Evolutionary conservation across 2,329 filamentous ascomycete species (phyloP).

Genomic region (Fusarium pseudocircinatum): DNA sequence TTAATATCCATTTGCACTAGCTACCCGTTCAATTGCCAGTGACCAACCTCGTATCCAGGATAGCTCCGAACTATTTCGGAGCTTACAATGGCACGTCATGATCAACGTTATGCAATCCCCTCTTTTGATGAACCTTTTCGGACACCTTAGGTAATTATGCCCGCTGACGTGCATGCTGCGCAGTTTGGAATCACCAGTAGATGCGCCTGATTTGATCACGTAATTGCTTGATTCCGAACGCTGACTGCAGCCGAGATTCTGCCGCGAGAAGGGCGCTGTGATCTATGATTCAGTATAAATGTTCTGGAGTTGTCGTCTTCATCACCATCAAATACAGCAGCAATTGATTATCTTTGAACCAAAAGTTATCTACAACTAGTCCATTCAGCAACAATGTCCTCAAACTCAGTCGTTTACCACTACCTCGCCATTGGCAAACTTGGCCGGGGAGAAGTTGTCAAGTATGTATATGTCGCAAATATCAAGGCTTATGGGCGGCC

Average conservation of each 20-base stretch:
- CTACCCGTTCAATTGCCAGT: background rate
- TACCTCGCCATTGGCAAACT: slow-evolving; percentile 42
- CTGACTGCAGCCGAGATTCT: background rate
- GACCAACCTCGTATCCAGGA: too few species aligned
- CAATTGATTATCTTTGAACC: background rate
- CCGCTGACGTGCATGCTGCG: background rate
- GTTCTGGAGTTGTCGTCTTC: background rate
- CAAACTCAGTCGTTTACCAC: slow-evolving; percentile 29
- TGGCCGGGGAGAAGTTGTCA: slow-evolving; percentile 43
- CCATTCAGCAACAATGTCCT: background rate
- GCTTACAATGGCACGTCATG: background rate
- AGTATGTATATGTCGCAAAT: slow-evolving; percentile 22
- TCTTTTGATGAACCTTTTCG: background rate
- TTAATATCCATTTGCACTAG: background rate
- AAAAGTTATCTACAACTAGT: fast-evolving
- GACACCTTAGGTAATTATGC: background rate
- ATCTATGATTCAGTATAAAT: background rate
- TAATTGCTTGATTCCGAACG: background rate
- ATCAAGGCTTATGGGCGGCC: too few species aligned
- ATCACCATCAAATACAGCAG: background rate
- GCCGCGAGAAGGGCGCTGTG: slow-evolving; percentile 9
- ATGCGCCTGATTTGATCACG: background rate
- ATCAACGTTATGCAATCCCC: background rate
- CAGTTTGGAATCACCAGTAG: background rate
- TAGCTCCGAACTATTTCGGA: background rate